Conservation (phyloP, 176 grass and related monocot genomes). For the Hordeum marinum region DNA sequence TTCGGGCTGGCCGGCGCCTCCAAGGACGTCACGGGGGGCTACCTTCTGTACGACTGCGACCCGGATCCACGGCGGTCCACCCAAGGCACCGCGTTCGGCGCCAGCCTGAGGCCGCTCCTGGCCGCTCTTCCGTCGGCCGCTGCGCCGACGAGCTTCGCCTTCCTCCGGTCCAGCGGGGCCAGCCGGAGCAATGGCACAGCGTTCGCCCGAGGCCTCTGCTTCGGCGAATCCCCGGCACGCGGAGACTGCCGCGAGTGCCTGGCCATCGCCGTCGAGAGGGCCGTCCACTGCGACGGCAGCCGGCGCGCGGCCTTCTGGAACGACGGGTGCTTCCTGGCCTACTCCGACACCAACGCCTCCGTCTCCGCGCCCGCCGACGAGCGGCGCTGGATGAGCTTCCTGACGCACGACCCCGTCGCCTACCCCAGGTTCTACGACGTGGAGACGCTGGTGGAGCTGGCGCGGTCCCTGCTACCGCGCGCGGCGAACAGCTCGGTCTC, state of each 20-base stretch:
- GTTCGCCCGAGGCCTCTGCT: constrained; percentile 2
- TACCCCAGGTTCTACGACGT: not conserved
- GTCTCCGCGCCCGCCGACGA: not conserved
- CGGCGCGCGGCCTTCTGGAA: not conserved
- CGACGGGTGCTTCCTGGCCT: not conserved
- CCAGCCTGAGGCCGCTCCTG: not conserved
- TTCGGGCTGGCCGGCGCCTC: not conserved
- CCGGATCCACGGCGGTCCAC: not conserved
- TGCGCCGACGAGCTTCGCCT: constrained; percentile 3
- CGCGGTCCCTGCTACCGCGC: not conserved
- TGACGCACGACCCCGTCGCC: not conserved
- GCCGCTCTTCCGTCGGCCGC: not conserved
- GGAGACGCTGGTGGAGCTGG: not conserved
- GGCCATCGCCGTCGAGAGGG: not conserved
- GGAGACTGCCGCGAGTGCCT: not conserved
- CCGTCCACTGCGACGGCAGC: not conserved
- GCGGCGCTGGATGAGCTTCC: not conserved
- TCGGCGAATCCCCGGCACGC: not conserved
- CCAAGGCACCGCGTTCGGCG: not conserved
- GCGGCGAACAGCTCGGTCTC: not conserved
- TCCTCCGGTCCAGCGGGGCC: not conserved
- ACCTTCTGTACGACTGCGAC: not conserved
- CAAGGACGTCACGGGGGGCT: not conserved
- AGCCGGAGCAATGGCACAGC: not conserved
- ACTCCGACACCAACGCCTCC: not conserved